phyloP scores from a whole-genome alignment of 2,329 filamentous ascomycete species.

The Aspergillus ruber region DNA sequence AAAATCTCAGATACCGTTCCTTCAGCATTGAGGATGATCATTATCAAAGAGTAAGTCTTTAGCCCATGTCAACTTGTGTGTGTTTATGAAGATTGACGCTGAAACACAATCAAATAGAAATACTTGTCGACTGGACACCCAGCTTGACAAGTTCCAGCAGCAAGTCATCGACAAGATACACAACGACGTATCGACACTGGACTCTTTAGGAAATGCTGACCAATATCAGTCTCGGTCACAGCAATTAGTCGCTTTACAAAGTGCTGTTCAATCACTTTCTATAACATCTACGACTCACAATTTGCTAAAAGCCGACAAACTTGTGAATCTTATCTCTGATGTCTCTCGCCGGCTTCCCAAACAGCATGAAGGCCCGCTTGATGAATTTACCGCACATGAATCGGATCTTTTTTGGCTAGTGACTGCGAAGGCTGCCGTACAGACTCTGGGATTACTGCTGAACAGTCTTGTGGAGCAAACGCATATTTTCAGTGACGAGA shows the following conservation, averaged over 20 bases:
- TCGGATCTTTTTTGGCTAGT: slow-evolving; percentile 84
- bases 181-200: slow-evolving; percentile 4
- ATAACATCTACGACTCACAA: slow-evolving; percentile 59
- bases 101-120: slow-evolving; percentile 37
- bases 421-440: slow-evolving; percentile 84
- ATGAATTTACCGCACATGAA: slow-evolving; percentile 49
- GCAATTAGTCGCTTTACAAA: slow-evolving; percentile 51
- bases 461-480: slow-evolving; percentile 75
- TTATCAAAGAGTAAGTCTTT: background rate
- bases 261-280: slow-evolving; percentile 64
- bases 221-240: slow-evolving; percentile 40
- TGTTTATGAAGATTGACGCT: background rate
- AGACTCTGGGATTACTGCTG: slow-evolving; percentile 76
- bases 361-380: slow-evolving; percentile 14
- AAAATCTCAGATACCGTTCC: background rate
- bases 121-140: slow-evolving; percentile 51
- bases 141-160: slow-evolving; percentile 53
- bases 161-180: slow-evolving; percentile 14
- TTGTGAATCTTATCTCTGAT: slow-evolving; percentile 57
- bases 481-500: slow-evolving; percentile 73
- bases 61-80: background rate
- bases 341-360: slow-evolving; percentile 12
- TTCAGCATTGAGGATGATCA: background rate
- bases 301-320: slow-evolving; percentile 54
- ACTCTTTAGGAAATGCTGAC: slow-evolving; percentile 17